Conservation (phyloP, 2,329 filamentous ascomycete genomes). For the Gnomoniopsis sp. region DNA sequence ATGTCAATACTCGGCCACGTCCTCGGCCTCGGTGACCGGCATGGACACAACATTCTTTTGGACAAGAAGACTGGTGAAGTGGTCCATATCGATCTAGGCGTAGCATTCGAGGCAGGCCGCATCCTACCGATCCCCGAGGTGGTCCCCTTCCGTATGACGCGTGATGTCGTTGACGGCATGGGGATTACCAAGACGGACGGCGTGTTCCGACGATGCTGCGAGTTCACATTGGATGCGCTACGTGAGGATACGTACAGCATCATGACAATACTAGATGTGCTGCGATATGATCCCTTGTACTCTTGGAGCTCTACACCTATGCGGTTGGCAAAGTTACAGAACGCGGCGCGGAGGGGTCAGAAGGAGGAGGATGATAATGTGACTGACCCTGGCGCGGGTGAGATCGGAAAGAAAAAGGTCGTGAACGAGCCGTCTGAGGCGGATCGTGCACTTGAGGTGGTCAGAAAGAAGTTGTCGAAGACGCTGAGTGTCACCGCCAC, state of each 20-base stretch:
- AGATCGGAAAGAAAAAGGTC: constrained; percentile 37
- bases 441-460: constrained; percentile 84
- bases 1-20: constrained; percentile 95
- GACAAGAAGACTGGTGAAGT: constrained; percentile 88
- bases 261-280: constrained; percentile 96
- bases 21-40: constrained; percentile 86
- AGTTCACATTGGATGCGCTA: constrained; percentile 92
- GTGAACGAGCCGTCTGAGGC: constrained; percentile 69
- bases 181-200: constrained; percentile 93
- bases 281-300: constrained; percentile 97
- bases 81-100: constrained; percentile 94
- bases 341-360: constrained; percentile 49
- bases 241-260: constrained; percentile 96
- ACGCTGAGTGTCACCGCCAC: constrained; percentile 91
- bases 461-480: constrained; percentile 94
- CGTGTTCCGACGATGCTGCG: constrained; percentile 95
- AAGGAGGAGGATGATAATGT: constrained; percentile 33
- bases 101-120: constrained; percentile 94
- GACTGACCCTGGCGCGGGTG: constrained; percentile 31
- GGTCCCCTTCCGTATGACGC: constrained; percentile 89
- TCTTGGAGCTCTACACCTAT: constrained; percentile 85
- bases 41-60: constrained; percentile 94
- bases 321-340: constrained; percentile 61
- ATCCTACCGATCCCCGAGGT: constrained; percentile 94
- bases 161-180: constrained; percentile 96